Evolutionary conservation across 179 eudicot species (phyloP), one percentile per base, ranked within the genome.

Genomic region (Heliamphora pulchella): DNA sequence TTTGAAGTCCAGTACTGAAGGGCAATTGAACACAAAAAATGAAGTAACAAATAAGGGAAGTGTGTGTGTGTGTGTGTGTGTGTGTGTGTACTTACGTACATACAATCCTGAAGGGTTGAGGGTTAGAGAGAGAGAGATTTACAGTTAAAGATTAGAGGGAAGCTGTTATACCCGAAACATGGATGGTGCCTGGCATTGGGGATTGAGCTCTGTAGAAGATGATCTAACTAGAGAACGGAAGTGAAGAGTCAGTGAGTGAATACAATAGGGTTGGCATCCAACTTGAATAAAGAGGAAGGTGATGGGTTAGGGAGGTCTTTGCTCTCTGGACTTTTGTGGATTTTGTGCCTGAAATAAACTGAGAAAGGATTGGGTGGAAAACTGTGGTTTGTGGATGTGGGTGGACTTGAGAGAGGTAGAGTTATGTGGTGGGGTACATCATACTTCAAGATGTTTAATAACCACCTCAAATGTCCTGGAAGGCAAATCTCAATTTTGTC

Each of bases 181-280:
- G 91, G 67, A 95, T 88, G 71, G 92, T 89, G 86, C 98, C 98
- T 63, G 98, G 97, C 98, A 95, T 95, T 87, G 87, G 71, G 50
- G 62, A 50, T 78, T 64, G 14, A 68, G 10, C 74, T 62, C 6
- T 31, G 69, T 44, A 2, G 74, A 71, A 71, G 2, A 5, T 47
- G 11, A 71, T 55, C 53, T 13, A 70, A 67, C 5, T 13, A 39
- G 17, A 67, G 50, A 67, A 5, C 41, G 39, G 73, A 80, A 71
- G 59, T 69, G 22, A 70, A 75, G 68, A 57, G 64, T 44, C 20
- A 76, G 67, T 31, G 10, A 68, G 6, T 22, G 74, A 57, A 61
- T 18, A 43, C 63, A 31, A 74, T 74, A 54, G 8, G 65, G 67
- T 57, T 54, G 77, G 14, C 22, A 54, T 10, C 31, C 43, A 74